A percentile compares a stretch with the other conserved stretches of the same genome.
Evolutionary conservation across 768 basidiomycete species (phyloP).

Genomic region (Lepiota venenata): DNA sequence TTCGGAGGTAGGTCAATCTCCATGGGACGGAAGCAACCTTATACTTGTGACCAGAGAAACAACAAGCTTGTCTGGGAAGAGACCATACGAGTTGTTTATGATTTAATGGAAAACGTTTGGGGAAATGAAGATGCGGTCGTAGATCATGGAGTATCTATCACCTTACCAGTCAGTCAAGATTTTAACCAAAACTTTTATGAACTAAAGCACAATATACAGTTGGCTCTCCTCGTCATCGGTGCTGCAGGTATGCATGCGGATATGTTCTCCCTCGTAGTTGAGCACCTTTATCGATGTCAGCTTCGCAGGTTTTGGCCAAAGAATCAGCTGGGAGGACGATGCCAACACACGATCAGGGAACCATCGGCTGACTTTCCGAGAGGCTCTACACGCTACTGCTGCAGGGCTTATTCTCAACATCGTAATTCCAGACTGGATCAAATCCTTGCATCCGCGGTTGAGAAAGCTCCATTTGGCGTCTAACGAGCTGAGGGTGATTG

Average conservation of each 20-base stretch:
- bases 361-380: slow-evolving; percentile 45
- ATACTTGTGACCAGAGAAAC: slow-evolving; percentile 28
- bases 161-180: slow-evolving; percentile 42
- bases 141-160: slow-evolving; percentile 51
- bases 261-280: not conserved
- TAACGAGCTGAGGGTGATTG: slow-evolving; percentile 37
- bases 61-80: slow-evolving; percentile 48
- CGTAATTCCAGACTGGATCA: slow-evolving; percentile 34
- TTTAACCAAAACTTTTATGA: not conserved
- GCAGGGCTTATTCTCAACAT: slow-evolving; percentile 33
- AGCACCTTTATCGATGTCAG: not conserved
- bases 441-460: slow-evolving; percentile 30
- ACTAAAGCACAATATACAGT: slow-evolving; percentile 24
- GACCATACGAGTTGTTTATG: slow-evolving; percentile 35
- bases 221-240: slow-evolving; percentile 53
- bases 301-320: slow-evolving; percentile 44
- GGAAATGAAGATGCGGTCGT: slow-evolving; percentile 25
- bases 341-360: slow-evolving; percentile 29
- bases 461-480: slow-evolving; percentile 32
- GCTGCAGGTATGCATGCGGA: slow-evolving; percentile 37
- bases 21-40: no score
- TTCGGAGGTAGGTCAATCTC: slow-evolving; percentile 10
- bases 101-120: slow-evolving; percentile 47
- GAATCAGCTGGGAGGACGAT: slow-evolving; percentile 45
- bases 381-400: slow-evolving; percentile 43